A percentile compares a stretch with the other conserved stretches of the same genome.
Conservation (phyloP, 768 basidiomycete genomes). For the Imleria badia region DNA sequence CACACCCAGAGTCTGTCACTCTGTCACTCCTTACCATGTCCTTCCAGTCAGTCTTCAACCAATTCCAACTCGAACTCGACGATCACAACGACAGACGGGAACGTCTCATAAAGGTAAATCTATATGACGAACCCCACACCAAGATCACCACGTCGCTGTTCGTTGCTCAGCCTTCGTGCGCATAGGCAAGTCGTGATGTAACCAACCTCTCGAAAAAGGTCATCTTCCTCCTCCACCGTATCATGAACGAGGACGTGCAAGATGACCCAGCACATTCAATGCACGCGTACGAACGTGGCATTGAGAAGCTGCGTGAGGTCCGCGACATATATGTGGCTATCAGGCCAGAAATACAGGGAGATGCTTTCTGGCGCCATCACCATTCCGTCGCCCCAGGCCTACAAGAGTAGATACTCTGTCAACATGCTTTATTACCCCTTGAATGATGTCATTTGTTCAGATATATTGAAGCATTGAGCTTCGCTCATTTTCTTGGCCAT, state of each 20-base stretch:
- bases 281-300: conserved; percentile 50
- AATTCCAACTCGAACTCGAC: conserved; percentile 74
- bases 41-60: conserved; percentile 43
- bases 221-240: conserved; percentile 90
- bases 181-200: conserved; percentile 78
- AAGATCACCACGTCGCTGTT: not conserved
- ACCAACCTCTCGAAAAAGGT: conserved; percentile 91
- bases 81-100: conserved; percentile 86
- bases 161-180: conserved; percentile 2
- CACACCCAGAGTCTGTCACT: not conserved
- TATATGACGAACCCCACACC: conserved; percentile 7
- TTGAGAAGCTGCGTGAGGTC: conserved; percentile 66
- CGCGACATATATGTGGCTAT: conserved; percentile 62
- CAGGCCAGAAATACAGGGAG: conserved; percentile 58
- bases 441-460: conserved; percentile 23
- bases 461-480: conserved; percentile 92
- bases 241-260: conserved; percentile 44
- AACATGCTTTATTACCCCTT: not conserved
- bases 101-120: conserved; percentile 78
- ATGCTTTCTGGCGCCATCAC: conserved; percentile 77
- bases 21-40: conserved; percentile 8
- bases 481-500: conserved; percentile 80
- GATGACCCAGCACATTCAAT: conserved; percentile 30
- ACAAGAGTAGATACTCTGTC: conserved; percentile 55
- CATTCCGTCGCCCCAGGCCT: conserved; percentile 75